These are phyloP conservation scores for Dothidotthia symphoricarpi DNA, from an alignment of 2,329 filamentous ascomycete species.

Conservation along the genomic window DNA sequence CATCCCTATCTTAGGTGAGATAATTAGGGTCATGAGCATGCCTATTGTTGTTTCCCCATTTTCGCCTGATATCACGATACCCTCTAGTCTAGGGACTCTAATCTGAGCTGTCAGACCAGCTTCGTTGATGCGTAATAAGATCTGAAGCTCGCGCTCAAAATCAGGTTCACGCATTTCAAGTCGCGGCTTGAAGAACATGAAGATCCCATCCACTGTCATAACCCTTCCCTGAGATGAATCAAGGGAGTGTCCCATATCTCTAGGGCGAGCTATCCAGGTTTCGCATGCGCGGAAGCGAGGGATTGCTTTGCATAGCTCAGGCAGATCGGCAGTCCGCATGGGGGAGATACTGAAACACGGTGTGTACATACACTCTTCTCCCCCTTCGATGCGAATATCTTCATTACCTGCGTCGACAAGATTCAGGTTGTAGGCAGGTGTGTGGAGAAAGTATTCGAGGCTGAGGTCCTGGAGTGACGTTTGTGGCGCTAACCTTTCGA, in stretches of 20 bases:
- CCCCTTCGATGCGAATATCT: conserved; percentile 2
- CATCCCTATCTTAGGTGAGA: conserved; percentile 1
- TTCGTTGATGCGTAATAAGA: conserved; percentile 3
- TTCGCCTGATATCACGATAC: conserved; percentile 5
- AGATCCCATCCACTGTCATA: conserved; percentile 2
- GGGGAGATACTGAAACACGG: conserved; percentile 1
- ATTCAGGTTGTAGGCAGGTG: too few relatives aligned
- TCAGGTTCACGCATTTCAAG: conserved; percentile 4
- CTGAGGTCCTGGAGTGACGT: too few relatives aligned
- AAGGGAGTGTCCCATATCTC: too few relatives aligned
- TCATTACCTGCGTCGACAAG: too few relatives aligned
- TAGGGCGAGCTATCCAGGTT: not conserved
- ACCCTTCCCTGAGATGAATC: conserved; percentile 4
- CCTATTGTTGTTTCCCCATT: conserved; percentile 5
- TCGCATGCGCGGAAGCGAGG: not conserved
- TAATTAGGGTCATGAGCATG: conserved; percentile 4
- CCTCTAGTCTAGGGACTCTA: conserved; percentile 3
- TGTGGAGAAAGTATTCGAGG: too few relatives aligned
- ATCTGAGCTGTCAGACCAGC: conserved; percentile 1
- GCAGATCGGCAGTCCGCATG: conserved; percentile 1
- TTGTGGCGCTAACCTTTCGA: too few relatives aligned
- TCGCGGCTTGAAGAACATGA: conserved; percentile 9
- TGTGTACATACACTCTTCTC: conserved; percentile 2
- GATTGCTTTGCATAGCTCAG: too few relatives aligned
- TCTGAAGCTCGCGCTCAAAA: conserved; percentile 5